Conservation (phyloP, 768 basidiomycete genomes). For the Tubosaeta sp. region DNA sequence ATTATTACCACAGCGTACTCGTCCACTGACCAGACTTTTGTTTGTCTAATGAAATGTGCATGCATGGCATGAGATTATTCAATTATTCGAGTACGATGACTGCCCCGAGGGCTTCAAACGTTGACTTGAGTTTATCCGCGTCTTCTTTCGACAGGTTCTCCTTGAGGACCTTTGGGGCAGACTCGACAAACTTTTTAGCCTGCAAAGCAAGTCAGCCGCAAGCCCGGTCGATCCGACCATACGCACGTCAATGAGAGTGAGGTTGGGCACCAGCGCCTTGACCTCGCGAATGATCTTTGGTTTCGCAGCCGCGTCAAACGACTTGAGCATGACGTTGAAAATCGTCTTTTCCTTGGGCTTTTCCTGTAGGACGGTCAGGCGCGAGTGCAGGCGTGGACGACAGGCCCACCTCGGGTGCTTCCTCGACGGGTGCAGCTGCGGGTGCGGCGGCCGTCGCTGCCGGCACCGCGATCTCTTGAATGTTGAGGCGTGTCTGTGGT, state of each 20-base stretch:
- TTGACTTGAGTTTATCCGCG: conserved; percentile 91
- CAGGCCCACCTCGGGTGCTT: conserved; percentile 56
- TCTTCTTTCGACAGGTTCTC: conserved; percentile 96
- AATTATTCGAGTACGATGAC: conserved; percentile 78
- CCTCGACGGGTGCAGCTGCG: conserved; percentile 54
- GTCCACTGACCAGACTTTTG: conserved; percentile 10
- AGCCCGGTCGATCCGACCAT: neutral
- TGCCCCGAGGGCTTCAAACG: conserved; percentile 87
- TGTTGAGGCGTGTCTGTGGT: conserved; percentile 81
- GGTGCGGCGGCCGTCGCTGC: conserved; percentile 61
- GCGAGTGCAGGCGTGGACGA: neutral
- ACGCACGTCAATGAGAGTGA: conserved; percentile 95
- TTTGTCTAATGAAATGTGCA: conserved; percentile 15
- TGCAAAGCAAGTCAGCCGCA: conserved; percentile 30
- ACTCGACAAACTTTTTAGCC: conserved; percentile 99
- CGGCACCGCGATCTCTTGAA: conserved; percentile 95
- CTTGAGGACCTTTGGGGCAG: conserved; percentile 86
- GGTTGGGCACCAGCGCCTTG: conserved; percentile 91
- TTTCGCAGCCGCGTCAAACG: conserved; percentile 87
- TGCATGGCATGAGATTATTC: conserved; percentile 8
- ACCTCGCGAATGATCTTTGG: conserved; percentile 98
- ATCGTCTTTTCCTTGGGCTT: conserved; percentile 99
- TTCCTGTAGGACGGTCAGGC: conserved; percentile 46
- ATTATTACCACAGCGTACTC: conserved; percentile 21
- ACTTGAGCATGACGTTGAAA: conserved; percentile 92